Evolutionary conservation across 2,329 filamentous ascomycete genomes (phyloP), one percentile per base, ranked within the genome.

Genomic region (Aureobasidium pullulans): DNA sequence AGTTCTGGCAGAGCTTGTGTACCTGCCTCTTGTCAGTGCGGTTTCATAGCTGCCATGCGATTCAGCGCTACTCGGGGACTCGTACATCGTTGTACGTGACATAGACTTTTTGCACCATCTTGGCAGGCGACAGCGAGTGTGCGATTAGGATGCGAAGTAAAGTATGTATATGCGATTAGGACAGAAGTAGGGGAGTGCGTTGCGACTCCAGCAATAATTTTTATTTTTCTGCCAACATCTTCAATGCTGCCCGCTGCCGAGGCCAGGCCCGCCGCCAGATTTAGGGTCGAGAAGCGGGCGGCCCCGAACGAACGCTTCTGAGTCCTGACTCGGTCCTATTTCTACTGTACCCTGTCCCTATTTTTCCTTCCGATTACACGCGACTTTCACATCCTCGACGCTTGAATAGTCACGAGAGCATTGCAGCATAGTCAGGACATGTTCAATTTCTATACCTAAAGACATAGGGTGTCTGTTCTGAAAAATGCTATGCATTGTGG

Each of bases 1-100:
- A 85, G 71, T 87, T 81, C 77, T 96, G 89, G 81, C 94, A 99
- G 72, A 97, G 84, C 77, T 96, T 96, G 84, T 99, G 94, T 71
- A 99, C 88, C 92, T 97, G 70, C 64, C 29, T 9, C 43, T n/a
- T 13, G 56, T 49, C 46, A 49, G 56, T 44, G 2, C 13, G 28
- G 39, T 16, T 16, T 43, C 28, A 23, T 32, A 28, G 4, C 19
- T 34, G 13, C 34, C 50, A 43, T 43, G 31, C 19, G 28, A 16
- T 34, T 11, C 9, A n/a, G 50, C 50, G 48, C 23, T 16, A 52
- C 28, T 40, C 36, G 28, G 23, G 42, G 15, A 3, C 13, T 66
- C 84, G 74, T 79, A 92, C 89, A 84, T 94, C 85, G 75, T 95
- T 96, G 77, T 96, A 96, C 67, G 89, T 94, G 72, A 94, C 85